A percentile compares a stretch with the other conserved stretches of the same genome.
Conservation (phyloP, 805 yeast genomes). For the Candida peoriensis region DNA sequence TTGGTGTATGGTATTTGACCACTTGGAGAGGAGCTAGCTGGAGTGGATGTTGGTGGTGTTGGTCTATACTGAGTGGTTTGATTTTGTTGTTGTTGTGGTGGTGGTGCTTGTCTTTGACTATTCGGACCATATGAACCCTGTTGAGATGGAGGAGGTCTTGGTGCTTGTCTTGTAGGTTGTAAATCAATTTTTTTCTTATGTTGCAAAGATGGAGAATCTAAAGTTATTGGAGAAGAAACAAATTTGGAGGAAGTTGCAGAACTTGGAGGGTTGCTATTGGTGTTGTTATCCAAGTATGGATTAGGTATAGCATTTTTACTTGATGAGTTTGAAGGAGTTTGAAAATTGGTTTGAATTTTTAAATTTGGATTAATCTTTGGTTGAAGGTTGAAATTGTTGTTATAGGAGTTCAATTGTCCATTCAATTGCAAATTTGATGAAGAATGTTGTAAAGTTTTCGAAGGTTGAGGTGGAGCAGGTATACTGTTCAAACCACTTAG, state of each 20-base stretch:
- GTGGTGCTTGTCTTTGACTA: slow-evolving; percentile 2
- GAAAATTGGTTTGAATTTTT: slow-evolving; percentile 26
- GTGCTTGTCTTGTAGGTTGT: slow-evolving; percentile 25
- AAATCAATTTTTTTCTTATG: slow-evolving; percentile 12
- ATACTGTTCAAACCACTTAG: neutral
- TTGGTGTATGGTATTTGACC: slow-evolving; percentile 9
- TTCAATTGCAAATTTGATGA: slow-evolving; percentile 9
- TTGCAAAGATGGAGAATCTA: slow-evolving; percentile 11
- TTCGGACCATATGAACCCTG: slow-evolving; percentile 10
- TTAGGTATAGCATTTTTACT: neutral
- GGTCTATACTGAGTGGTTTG: slow-evolving; percentile 5
- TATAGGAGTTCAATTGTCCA: slow-evolving; percentile 3
- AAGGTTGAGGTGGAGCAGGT: slow-evolving; percentile 42
- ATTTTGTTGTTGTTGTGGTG: slow-evolving; percentile 2
- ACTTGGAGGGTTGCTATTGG: neutral
- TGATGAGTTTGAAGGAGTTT: slow-evolving; percentile 15
- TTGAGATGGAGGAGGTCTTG: slow-evolving; percentile 25
- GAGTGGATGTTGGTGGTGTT: slow-evolving; percentile 6
- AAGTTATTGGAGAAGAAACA: slow-evolving; percentile 5
- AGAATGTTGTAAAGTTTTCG: slow-evolving; percentile 6
- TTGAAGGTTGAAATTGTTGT: no score
- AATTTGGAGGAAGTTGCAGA: neutral
- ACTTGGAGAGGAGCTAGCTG: neutral
- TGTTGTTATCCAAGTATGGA: neutral
- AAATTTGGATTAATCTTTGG: slow-evolving; percentile 30